Evolutionary conservation across 371 early-diverging fungal genomes (phyloP), one percentile per base, ranked within the genome.

Genomic region (Lichtheimia corymbifera): DNA sequence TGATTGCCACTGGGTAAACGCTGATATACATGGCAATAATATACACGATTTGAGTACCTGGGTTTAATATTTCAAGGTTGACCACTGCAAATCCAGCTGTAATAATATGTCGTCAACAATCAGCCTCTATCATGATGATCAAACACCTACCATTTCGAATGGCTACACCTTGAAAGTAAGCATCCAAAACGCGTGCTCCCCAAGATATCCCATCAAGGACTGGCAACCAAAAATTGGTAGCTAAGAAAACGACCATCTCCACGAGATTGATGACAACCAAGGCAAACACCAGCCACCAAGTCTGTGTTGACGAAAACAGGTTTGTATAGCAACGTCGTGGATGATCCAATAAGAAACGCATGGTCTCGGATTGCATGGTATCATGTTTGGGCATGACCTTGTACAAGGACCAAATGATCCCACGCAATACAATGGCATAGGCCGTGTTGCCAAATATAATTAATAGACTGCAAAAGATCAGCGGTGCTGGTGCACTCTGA

Each of bases 1-100:
- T 74, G 49, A 79, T 79, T 11, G 74, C 74, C 11, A 79, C 75
- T 7, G 80, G 80, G 41, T 79, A 79, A 3, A 76, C 75, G 55
- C 72, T 70, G 30, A 79, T 76, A 41, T 79, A 79, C 80, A 79
- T 79, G 11, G 75, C 74, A 15, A 79, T 61, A 35, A 79, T 74
- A 50, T 76, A 79, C 0, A 79, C 64, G 5, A 79, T 49, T 35
- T 69, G 70, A 3, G 76, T 65, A 3, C 73, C 77, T 28, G 76
- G 80, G 24, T 79, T 79, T 1, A 79, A n/a, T n/a, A 64, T 63
- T 15, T 65, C 60, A 9, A 79, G 59, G 58, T 66, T 69, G n/a
- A 74, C 62, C 1, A 74, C 71, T 57, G 63, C 61, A 55, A 79
- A 79, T 2, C 80, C 80, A 47, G 79, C 79, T 77, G 59, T 50